A percentile compares a stretch with the other conserved stretches of the same genome.
Conservation (phyloP, 2,329 filamentous ascomycete genomes). For the Arthroderma sp. region DNA sequence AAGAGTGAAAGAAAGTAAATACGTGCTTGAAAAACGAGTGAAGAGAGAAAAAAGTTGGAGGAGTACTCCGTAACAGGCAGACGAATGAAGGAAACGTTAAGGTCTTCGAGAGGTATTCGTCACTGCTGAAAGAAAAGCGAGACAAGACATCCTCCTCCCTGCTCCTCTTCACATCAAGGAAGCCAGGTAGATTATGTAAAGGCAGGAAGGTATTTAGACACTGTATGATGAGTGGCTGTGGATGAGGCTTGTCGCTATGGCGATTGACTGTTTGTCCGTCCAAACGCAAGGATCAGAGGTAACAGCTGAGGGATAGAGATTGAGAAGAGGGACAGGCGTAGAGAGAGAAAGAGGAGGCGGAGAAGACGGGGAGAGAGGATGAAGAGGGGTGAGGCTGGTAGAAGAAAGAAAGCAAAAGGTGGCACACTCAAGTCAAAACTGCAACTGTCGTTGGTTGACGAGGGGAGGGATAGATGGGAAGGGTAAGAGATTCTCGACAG, state of each 20-base stretch:
- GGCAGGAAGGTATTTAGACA: neutral
- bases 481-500: no score
- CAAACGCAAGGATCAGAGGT: neutral
- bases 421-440: no score
- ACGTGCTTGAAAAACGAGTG: no score
- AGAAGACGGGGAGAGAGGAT: constrained; percentile 1
- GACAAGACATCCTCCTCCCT: neutral
- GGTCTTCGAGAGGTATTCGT: neutral
- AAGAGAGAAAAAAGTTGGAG: neutral
- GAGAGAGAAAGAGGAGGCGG: neutral
- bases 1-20: no score
- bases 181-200: neutral
- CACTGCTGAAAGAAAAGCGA: neutral
- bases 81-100: neutral
- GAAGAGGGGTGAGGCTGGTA: no score
- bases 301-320: neutral
- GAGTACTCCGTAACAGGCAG: neutral
- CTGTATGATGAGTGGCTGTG: neutral
- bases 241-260: neutral
- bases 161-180: constrained; percentile 2
- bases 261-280: neutral
- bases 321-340: neutral
- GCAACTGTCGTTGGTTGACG: no score
- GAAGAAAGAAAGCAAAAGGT: no score
- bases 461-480: no score